A percentile compares a stretch with the other conserved stretches of the same genome.
Conservation (phyloP, 768 basidiomycete species). For the Podaxis sp. region DNA sequence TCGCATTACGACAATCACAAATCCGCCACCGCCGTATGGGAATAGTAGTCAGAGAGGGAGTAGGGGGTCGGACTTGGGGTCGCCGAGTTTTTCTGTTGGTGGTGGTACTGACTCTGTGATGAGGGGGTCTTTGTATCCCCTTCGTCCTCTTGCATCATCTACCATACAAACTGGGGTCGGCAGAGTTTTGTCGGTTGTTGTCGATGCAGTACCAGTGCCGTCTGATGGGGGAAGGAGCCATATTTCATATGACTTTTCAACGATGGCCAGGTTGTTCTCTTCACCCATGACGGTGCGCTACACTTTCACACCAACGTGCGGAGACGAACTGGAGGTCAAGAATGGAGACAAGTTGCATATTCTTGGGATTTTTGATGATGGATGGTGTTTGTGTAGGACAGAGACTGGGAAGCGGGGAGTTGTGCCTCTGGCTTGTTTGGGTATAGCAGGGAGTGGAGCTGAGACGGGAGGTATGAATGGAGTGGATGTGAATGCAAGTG, state of each 20-base stretch:
- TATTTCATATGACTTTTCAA: neutral
- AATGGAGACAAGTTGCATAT: slow-evolving; percentile 1
- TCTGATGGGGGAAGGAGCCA: neutral
- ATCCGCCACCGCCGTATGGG: neutral
- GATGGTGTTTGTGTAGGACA: slow-evolving; percentile 6
- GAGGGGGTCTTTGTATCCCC: too few relatives aligned
- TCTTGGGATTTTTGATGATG: slow-evolving; percentile 6
- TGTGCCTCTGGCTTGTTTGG: slow-evolving; percentile 5
- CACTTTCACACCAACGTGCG: neutral
- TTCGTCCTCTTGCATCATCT: too few relatives aligned
- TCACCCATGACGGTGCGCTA: neutral
- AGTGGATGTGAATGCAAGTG: too few relatives aligned
- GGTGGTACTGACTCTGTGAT: too few relatives aligned
- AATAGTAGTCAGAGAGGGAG: neutral
- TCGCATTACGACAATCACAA: neutral
- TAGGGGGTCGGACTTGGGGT: too few relatives aligned
- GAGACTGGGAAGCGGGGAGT: neutral
- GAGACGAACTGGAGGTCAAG: neutral
- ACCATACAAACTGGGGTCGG: too few relatives aligned
- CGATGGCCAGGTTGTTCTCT: neutral
- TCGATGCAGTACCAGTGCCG: neutral
- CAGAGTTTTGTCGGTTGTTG: too few relatives aligned
- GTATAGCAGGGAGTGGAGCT: neutral
- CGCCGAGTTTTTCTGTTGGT: neutral
- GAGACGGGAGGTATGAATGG: neutral